These are phyloP conservation scores for Stachybotrys chlorohalonatus DNA, from an alignment of 2,329 filamentous ascomycete species.

Conservation along the genomic window DNA sequence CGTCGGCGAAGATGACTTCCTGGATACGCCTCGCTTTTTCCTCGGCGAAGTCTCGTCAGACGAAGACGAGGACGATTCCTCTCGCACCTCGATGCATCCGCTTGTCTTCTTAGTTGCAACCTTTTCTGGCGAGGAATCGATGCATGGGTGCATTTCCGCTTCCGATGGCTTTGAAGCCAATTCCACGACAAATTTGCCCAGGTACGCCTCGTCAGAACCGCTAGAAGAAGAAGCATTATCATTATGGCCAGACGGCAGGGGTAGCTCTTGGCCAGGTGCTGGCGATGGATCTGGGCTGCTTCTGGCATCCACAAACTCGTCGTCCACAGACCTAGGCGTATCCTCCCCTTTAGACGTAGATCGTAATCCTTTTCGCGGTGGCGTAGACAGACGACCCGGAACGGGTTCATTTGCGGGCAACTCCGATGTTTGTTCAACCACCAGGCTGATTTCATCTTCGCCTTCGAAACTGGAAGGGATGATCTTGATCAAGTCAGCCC, in stretches of 20 bases:
- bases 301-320: slow-evolving; percentile 41
- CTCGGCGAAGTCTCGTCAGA: background rate
- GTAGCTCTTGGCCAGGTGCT: background rate
- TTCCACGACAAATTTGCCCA: slow-evolving; percentile 39
- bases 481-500: slow-evolving; percentile 9
- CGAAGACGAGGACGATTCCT: slow-evolving; percentile 6
- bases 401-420: background rate
- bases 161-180: slow-evolving; percentile 32
- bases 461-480: slow-evolving; percentile 19
- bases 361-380: background rate
- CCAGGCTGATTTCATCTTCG: slow-evolving; percentile 8
- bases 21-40: slow-evolving; percentile 4
- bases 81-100: slow-evolving; percentile 12
- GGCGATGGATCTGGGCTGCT: slow-evolving; percentile 28
- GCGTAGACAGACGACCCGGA: background rate
- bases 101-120: slow-evolving; percentile 1
- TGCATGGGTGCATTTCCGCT: slow-evolving; percentile 9
- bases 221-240: background rate
- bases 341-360: slow-evolving; percentile 12
- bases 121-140: slow-evolving; percentile 9
- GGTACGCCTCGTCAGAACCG: slow-evolving; percentile 31
- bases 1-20: slow-evolving; percentile 7
- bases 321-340: slow-evolving; percentile 32
- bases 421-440: slow-evolving; percentile 1
- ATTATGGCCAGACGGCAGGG: no score